Evolutionary conservation across 2,329 filamentous ascomycete species (phyloP), one percentile per base, ranked within the genome.

Genomic region (Neofusicoccum sp.): DNA sequence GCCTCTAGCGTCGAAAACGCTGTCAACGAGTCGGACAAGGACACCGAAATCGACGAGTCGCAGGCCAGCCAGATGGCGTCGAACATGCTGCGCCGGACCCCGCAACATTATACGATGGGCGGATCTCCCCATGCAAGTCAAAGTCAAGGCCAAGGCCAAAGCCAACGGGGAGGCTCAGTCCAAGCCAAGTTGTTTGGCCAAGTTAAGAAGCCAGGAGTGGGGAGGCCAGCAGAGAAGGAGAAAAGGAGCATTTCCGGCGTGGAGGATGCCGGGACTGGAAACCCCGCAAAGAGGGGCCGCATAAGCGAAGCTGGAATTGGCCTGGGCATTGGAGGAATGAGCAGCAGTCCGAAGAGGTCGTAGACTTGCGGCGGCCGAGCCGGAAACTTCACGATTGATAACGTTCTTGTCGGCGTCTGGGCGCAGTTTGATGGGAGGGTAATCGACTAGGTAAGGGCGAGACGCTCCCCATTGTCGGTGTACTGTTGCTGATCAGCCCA

Each of bases 41-140:
- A 90, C 66, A 50, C 54, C 6, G 87, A 89, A 47, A 77, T 93
- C 0, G 84, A 83, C 37, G 89, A 89, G 70, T 92, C 89, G 63
- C 90, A 91, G 70, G 91, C 92, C 7, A 93, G 89, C 70, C 89
- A 91, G 66, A 87, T 87, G 48, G 92, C 92, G 1, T 88, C 89
- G 2, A 88, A 87, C 67, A 87, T 94, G 87, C 82, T 92, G 66
- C 88, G 89, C 14, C 83, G 86, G 41, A 79, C 82, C 68, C 77
- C 82, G 56, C 73, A 79, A 50, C 68, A 77, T n/a, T 75, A 72
- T 63, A 52, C 60, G 64, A 71, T 11, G 66, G 70, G 68, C 76
- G 72, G 69, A 79, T 66, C 45, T 71, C 74, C 63, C 71, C 74
- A 45, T 68, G 68, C 67, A 78, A 71, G 64, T 77, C 74, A 68